Evolutionary conservation across 352 stramenopile genomes (phyloP).

Genomic region (Globisporangium recalcitrans): DNA sequence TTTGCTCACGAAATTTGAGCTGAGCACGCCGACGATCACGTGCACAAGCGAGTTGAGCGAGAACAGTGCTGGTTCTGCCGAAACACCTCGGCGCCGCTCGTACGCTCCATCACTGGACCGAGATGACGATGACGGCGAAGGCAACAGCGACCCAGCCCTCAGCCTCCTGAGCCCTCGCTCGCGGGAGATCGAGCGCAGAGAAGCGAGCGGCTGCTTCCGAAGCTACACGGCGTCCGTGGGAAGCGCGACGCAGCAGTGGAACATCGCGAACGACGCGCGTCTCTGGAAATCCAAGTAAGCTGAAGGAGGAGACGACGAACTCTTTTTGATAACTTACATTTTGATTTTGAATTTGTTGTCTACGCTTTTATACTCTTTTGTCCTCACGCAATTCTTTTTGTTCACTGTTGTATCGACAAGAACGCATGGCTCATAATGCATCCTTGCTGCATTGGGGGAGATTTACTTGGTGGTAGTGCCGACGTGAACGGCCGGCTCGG

Average conservation of each 20-base stretch:
- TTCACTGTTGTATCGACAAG: neutral
- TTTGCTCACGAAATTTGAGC: conserved; percentile 26
- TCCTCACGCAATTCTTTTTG: neutral
- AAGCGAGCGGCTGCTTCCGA: conserved; percentile 22
- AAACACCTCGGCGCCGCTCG: conserved; percentile 8
- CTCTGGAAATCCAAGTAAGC: conserved; percentile 21
- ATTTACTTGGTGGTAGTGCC: neutral
- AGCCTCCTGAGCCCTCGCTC: conserved; percentile 21
- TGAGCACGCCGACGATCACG: conserved; percentile 30
- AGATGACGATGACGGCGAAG: conserved; percentile 20
- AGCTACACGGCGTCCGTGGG: conserved; percentile 33
- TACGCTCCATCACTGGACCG: conserved; percentile 24
- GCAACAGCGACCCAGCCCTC: too few species aligned
- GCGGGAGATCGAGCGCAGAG: conserved; percentile 18
- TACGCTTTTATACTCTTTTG: neutral
- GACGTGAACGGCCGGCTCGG: neutral
- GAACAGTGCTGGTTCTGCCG: neutral
- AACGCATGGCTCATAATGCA: neutral
- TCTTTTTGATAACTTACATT: conserved; percentile 6
- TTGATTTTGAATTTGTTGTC: neutral
- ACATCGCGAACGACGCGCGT: conserved; percentile 37
- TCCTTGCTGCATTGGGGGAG: too few species aligned
- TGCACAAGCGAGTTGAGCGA: conserved; percentile 14
- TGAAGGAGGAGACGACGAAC: neutral
- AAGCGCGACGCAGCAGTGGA: conserved; percentile 41